Percentiles rank a stretch among this genome's conserved stretches.
Conservation (phyloP, 2,329 filamentous ascomycete genomes). For the Chaetoscypha palmicola region DNA sequence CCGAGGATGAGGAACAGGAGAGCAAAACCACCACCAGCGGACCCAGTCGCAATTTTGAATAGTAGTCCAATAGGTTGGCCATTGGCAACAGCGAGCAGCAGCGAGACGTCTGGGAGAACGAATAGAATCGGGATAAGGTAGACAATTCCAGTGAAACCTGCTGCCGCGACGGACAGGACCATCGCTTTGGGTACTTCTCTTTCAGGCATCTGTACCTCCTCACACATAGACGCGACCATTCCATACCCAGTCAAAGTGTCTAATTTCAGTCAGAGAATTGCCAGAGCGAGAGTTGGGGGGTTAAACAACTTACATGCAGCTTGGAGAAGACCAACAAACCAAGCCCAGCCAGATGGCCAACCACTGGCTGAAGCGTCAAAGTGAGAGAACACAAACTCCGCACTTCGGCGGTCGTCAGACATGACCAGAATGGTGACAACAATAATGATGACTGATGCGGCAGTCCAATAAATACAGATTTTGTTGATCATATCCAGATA, state of each 20-base stretch:
- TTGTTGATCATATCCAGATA: slow-evolving; percentile 64
- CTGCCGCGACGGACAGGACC: slow-evolving; percentile 41
- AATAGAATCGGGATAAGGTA: slow-evolving; percentile 46
- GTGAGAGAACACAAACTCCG: slow-evolving; percentile 59
- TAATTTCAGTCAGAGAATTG: slow-evolving; percentile 18
- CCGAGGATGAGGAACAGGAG: slow-evolving; percentile 43
- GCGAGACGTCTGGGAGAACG: slow-evolving; percentile 40
- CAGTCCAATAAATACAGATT: slow-evolving; percentile 67
- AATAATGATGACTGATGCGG: slow-evolving; percentile 59
- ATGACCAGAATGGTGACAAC: slow-evolving; percentile 51
- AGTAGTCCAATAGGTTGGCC: slow-evolving; percentile 46
- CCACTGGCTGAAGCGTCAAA: slow-evolving; percentile 60
- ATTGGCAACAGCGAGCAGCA: slow-evolving; percentile 38
- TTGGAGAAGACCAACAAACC: slow-evolving; percentile 64
- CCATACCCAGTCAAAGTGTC: slow-evolving; percentile 60
- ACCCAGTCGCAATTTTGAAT: slow-evolving; percentile 42
- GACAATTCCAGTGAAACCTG: slow-evolving; percentile 43
- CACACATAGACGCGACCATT: slow-evolving; percentile 57
- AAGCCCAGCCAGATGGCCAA: slow-evolving; percentile 64
- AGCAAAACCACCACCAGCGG: slow-evolving; percentile 39
- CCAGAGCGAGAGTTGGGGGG: not conserved
- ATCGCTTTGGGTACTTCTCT: slow-evolving; percentile 42
- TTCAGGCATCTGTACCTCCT: slow-evolving; percentile 48
- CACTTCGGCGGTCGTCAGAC: slow-evolving; percentile 50
- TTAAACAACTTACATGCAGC: slow-evolving; percentile 33